phyloP scores from a whole-genome alignment of 2,329 filamentous ascomycete species.

The Neonectria hederae region DNA sequence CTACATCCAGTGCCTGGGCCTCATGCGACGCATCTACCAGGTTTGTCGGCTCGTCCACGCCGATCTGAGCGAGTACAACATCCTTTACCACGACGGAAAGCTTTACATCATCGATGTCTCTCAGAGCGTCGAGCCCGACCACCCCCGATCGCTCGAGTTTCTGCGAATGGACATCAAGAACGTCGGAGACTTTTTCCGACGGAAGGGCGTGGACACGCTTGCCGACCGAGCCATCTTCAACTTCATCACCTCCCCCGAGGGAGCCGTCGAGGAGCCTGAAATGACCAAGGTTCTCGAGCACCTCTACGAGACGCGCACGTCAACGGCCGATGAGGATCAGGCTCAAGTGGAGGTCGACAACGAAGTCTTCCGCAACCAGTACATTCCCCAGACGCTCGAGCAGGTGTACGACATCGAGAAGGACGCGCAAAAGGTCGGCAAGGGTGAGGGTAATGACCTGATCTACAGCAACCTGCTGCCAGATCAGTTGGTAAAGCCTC shows the following conservation, averaged over 20 bases:
- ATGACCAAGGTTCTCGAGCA: constrained; percentile 72
- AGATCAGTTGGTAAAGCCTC: constrained; percentile 63
- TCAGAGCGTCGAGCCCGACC: constrained; percentile 96
- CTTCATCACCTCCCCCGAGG: constrained; percentile 76
- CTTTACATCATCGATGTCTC: constrained; percentile 98
- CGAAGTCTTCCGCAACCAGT: constrained; percentile 94
- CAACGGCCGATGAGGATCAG: constrained; percentile 60
- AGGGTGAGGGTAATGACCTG: constrained; percentile 78
- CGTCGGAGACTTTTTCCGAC: constrained; percentile 88
- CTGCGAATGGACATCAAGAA: constrained; percentile 99
- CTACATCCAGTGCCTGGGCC: constrained; percentile 83
- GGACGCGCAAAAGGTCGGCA: constrained; percentile 80
- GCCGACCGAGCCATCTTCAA: constrained; percentile 83
- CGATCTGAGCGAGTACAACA: constrained; percentile 97
- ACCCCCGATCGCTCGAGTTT: constrained; percentile 91
- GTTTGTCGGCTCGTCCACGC: constrained; percentile 92
- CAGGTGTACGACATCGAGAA: constrained; percentile 97
- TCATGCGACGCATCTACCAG: constrained; percentile 95
- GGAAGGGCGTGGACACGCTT: constrained; percentile 84
- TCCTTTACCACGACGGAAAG: constrained; percentile 83
- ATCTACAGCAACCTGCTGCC: constrained; percentile 89
- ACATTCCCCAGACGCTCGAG: constrained; percentile 94
- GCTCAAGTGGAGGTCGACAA: constrained; percentile 79
- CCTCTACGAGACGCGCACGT: constrained; percentile 68
- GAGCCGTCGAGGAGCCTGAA: constrained; percentile 67